Evolutionary conservation across 73 alveolate genomes (phyloP), one percentile per base, ranked within the genome.

Genomic region (Paramecium primaurelia): DNA sequence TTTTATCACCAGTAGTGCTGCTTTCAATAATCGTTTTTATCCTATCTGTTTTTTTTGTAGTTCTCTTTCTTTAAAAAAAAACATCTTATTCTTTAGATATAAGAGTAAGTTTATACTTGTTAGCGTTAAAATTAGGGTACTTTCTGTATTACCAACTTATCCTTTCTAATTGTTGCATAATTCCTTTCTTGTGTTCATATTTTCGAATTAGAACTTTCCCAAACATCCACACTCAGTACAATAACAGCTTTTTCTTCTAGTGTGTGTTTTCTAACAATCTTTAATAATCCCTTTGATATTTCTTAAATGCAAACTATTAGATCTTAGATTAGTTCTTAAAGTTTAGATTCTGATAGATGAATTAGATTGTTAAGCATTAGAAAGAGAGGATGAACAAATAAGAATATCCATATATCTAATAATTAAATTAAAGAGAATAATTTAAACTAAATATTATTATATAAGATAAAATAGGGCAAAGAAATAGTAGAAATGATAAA

Each of bases 171-270:
- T 4, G 59, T 30, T 40, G 37, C 11, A 2, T 10, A 30, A 73
- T 1, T 4, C 2, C 69, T 4, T 5, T 18, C 14, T 54, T n/a
- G 47, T 44, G 47, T 73, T 73, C 87, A 73, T 73, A 38, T 73
- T 34, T n/a, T 73, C 58, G 22, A 16, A 73, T 38, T 73, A 73
- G 59, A 73, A 73, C 18, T 20, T 34, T 8, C 87, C 47, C 10
- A 36, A n/a, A 8, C 38, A 30, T 16, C 87, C 87, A 36, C 87
- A 73, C 8, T 73, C 87, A 2, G 60, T 14, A 25, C 87, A 73
- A 22, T 73, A 34, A 16, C 87, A 73, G 16, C 87, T 73, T 73
- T 73, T 73, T n/a, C 87, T 73, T 73, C 87, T 32, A 1, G 84
- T 64, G 9, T 54, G 69, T 0, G 69, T 54, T 54, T 54, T 18